Evolutionary conservation across 75 land plant genomes (phyloP), one percentile per base, ranked within the genome.

Genomic region (Pseudotsuga menziesii): DNA sequence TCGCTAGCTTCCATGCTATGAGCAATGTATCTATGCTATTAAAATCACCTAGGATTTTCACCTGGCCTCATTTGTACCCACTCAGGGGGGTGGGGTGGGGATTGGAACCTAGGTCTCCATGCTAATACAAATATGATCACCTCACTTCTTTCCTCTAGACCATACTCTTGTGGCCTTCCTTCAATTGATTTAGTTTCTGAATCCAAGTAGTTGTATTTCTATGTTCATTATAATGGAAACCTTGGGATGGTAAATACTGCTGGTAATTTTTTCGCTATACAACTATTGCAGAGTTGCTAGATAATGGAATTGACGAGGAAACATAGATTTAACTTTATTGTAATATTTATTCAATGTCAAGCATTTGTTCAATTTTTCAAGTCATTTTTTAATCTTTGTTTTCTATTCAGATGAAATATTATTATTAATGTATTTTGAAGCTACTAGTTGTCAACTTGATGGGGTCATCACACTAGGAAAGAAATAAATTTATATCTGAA

Each of bases 271-370:
- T 64, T 64, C n/a, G 19, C 32, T 77, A 23, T 81, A 88, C 91
- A 94, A 93, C 98, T 58, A 84, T 94, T 77, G 98, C 98, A 36
- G 98, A 94, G 82, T 90, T 94, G 16, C 77, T 94, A 82, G 98
- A 94, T 69, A 94, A 94, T 81, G 90, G 95, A 29, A 85, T 94
- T 76, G 98, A 94, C 75, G 98, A 94, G 93, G 95, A 91, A 79
- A 64, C 69, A 35, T 16, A 64, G 5, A 32, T 5, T 35, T 1
- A 35, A 17, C 41, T 64, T 64, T 64, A 32, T 19, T 36, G 35
- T 1, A 64, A 16, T 6, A 35, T 15, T 64, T 20, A 32, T n/a
- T 16, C 52, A 32, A 64, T 19, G 35, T 32, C 11, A 1, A 32
- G n/a, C 6, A 32, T 16, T 32, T 64, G 19, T 64, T 32, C 20